Evolutionary conservation across 306 rosid species (phyloP).

Genomic region (Inga leiocalycina): DNA sequence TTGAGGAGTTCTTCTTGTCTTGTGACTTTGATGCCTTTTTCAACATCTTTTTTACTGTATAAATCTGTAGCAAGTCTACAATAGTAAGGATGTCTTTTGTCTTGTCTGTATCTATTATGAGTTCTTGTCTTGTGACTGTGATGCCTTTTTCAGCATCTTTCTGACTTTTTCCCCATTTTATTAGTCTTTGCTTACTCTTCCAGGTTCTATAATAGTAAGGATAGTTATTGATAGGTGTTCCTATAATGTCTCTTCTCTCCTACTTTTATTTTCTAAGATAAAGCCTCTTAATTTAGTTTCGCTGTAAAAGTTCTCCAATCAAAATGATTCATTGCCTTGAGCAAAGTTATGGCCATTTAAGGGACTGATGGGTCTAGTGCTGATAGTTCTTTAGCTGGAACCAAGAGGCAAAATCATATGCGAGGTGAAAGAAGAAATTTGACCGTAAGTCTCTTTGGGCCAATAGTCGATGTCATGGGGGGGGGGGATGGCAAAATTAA

Average conservation of each 20-base stretch:
- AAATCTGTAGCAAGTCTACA: neutral
- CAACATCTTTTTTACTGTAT: neutral
- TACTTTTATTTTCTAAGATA: neutral
- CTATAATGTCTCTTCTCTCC: neutral
- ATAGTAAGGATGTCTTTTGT: neutral
- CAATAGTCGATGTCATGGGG: neutral
- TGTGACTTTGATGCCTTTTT: conserved; percentile 5
- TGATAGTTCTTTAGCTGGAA: no score
- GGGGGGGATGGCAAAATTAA: neutral
- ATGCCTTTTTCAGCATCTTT: conserved; percentile 3
- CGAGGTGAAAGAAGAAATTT: neutral
- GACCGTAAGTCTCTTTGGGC: neutral
- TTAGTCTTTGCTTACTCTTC: conserved; percentile 4
- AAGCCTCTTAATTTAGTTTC: neutral
- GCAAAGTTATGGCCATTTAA: neutral
- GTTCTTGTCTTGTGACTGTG: neutral
- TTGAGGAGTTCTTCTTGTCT: conserved; percentile 9
- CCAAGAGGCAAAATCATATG: neutral
- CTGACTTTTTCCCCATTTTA: neutral
- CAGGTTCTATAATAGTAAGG: neutral
- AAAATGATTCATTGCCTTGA: neutral
- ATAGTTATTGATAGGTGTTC: conserved; percentile 1
- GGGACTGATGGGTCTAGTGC: neutral
- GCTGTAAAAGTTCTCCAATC: neutral
- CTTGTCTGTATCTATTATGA: neutral